Percentiles rank a stretch among this genome's conserved stretches.
phyloP scores from a whole-genome alignment of 352 stramenopile species.

The Phytophthora syringae region DNA sequence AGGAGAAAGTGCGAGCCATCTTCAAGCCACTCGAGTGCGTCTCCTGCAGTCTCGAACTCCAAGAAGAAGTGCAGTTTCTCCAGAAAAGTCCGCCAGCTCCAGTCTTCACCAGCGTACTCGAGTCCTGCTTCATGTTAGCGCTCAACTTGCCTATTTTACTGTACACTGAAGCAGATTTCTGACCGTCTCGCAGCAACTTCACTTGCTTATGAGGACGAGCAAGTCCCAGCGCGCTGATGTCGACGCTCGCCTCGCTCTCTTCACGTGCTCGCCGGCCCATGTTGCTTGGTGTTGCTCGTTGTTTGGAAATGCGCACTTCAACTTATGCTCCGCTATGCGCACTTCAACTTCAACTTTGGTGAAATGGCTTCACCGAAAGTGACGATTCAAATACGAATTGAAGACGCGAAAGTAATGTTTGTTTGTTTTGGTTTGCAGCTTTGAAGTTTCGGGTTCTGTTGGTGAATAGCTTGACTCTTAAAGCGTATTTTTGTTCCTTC shows the following conservation, averaged over 20 bases:
- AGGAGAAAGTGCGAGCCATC: slow-evolving; percentile 29
- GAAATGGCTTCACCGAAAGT: not conserved
- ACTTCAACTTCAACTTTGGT: too few species aligned
- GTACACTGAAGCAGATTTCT: not conserved
- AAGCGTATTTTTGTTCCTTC: too few species aligned
- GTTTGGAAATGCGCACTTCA: not conserved
- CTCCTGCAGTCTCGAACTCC: slow-evolving; percentile 17
- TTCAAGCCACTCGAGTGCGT: slow-evolving; percentile 25
- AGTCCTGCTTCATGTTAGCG: slow-evolving; percentile 5
- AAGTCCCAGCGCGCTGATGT: not conserved
- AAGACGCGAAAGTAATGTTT: too few species aligned
- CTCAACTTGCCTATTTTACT: not conserved
- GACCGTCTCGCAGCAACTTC: slow-evolving; percentile 26
- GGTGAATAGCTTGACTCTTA: too few species aligned
- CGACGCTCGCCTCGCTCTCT: slow-evolving; percentile 18
- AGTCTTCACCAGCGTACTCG: slow-evolving; percentile 2
- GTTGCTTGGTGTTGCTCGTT: not conserved
- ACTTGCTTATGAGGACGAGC: slow-evolving; percentile 14
- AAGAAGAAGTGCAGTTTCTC: slow-evolving; percentile 29
- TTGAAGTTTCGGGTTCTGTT: too few species aligned
- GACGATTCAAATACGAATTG: not conserved
- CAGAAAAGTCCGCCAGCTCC: slow-evolving; percentile 28
- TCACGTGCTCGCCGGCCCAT: slow-evolving; percentile 31
- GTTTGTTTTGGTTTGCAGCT: too few species aligned
- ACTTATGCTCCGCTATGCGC: too few species aligned